A percentile compares a stretch with the other conserved stretches of the same genome.
Evolutionary conservation across 1,284 basidiomycete genomes (phyloP).

Genomic region (Polyporus tsugae): DNA sequence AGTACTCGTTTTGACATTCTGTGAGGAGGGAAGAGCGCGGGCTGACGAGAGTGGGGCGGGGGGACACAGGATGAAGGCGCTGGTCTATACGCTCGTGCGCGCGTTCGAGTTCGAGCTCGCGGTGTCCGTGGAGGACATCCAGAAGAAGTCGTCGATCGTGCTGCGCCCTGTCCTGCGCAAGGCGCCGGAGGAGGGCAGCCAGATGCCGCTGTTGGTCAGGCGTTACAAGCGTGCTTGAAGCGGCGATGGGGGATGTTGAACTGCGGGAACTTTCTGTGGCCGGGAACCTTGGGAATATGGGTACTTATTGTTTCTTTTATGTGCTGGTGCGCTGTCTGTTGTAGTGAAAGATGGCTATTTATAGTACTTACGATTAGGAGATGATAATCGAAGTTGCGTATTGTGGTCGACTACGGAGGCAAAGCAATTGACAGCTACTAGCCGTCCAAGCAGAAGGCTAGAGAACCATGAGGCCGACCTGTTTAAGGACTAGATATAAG

Average conservation of each 20-base stretch:
- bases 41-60: background rate
- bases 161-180: constrained; percentile 32
- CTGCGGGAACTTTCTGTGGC: background rate
- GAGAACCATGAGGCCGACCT: too few relatives aligned
- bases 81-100: constrained; percentile 65
- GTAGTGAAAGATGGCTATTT: too few relatives aligned
- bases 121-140: constrained; percentile 45
- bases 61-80: constrained; percentile 53
- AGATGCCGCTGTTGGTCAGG: constrained; percentile 37
- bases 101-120: constrained; percentile 64
- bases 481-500: too few relatives aligned
- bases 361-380: too few relatives aligned
- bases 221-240: constrained; percentile 22
- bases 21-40: background rate
- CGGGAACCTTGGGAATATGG: background rate
- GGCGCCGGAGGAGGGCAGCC: constrained; percentile 27
- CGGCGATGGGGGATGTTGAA: background rate
- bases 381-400: too few relatives aligned
- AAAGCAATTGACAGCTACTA: too few relatives aligned
- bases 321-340: too few relatives aligned
- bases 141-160: constrained; percentile 18
- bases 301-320: too few relatives aligned
- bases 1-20: constrained; percentile 23
- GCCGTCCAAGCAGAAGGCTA: too few relatives aligned
- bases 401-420: too few relatives aligned